These are phyloP conservation scores for Incumbomyces lentus DNA, from an alignment of 2,329 filamentous ascomycete genomes.

Conservation along the genomic window DNA sequence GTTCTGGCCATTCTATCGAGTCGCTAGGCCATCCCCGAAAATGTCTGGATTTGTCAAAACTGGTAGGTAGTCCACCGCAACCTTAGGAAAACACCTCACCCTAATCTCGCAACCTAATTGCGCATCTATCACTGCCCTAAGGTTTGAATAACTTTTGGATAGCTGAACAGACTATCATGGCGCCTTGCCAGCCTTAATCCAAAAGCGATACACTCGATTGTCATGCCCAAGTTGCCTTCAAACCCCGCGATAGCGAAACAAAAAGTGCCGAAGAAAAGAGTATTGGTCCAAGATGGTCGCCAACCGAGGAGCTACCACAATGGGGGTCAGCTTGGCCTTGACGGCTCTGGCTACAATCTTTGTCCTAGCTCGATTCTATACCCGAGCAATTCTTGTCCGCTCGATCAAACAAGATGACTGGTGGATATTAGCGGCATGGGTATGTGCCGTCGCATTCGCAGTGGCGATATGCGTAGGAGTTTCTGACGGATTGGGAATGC, in stretches of 20 bases:
- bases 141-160: too few species aligned
- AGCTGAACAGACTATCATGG: too few species aligned
- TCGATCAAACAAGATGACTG: constrained; percentile 68
- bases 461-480: constrained; percentile 37
- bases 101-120: too few species aligned
- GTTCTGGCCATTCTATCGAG: too few species aligned
- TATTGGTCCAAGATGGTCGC: constrained; percentile 12
- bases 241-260: background rate
- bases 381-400: constrained; percentile 61
- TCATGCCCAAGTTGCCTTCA: background rate
- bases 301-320: constrained; percentile 28
- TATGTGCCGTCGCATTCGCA: constrained; percentile 40
- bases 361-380: constrained; percentile 63
- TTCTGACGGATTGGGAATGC: constrained; percentile 33
- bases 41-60: too few species aligned
- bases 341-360: constrained; percentile 63
- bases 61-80: too few species aligned
- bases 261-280: too few species aligned
- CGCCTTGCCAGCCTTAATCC: too few species aligned
- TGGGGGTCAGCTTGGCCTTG: constrained; percentile 34
- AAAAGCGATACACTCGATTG: too few species aligned
- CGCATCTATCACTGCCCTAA: too few species aligned
- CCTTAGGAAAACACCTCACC: too few species aligned
- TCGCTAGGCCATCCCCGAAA: too few species aligned
- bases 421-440: constrained; percentile 71